Evolutionary conservation across 768 basidiomycete genomes (phyloP), one percentile per base, ranked within the genome.

Genomic region (Rhizopogon vulgaris): DNA sequence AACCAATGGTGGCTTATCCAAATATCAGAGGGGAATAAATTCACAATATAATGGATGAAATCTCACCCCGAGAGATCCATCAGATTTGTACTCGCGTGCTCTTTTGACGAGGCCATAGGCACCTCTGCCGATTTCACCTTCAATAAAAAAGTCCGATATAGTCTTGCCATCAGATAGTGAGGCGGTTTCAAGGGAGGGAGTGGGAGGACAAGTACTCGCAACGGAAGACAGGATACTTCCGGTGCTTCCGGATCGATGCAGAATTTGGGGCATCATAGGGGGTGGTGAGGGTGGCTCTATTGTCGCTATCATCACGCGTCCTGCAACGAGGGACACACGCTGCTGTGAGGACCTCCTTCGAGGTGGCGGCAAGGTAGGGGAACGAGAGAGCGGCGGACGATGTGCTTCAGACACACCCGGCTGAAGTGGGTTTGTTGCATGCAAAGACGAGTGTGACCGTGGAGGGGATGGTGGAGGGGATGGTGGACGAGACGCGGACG

Each of bases 71-170:
- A 86, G 71, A 38, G 82, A 76, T 5, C 90, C 90, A 66, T 90
- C 85, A 7, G 75, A 61, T 36, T 75, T 78, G 58, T 85, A 85
- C 63, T 94, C 90, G 56, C 89, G 78, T 2, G 84, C 95, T 50
- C 90, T 78, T 68, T 95, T 94, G 37, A 99, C 95, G 39, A 97
- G 75, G 2, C 95, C 95, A 67, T 97, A 97, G 10, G 95, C 95
- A 9, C 94, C 95, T 52, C 91, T 79, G 12, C 95, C 95, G 24
- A 94, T 90, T 63, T 95, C 93, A 41, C 79, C 79, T 59, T 93
- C 83, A 51, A 96, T 85, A 18, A 85, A 78, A 64, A 89, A 96
- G 60, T 93, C 87, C 5, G 84, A 85, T 55, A 97, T 93, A 55
- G 78, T 89, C 54, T 84, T 78, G 32, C 81, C 79, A 41, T 86